Conservation (phyloP, 306 rosid genomes). For the Sesbania bispinosa region DNA sequence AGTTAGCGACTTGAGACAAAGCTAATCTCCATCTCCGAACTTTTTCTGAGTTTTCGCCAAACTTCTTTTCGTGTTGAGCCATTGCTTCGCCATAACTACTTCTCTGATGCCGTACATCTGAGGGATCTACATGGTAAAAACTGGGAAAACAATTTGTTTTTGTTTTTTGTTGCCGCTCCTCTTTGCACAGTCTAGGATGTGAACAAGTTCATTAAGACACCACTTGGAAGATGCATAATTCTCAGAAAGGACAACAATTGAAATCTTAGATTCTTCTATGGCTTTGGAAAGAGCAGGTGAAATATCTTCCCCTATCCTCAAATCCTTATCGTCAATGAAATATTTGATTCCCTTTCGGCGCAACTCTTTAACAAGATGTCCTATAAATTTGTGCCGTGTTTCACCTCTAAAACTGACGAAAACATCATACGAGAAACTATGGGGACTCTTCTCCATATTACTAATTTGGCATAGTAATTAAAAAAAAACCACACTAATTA, state of each 20-base stretch:
- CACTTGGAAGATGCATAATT: slow-evolving; percentile 3
- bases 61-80: background rate
- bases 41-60: background rate
- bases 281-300: background rate
- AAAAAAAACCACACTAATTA: background rate
- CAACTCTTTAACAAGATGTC: background rate
- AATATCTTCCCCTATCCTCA: background rate
- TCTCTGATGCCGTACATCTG: background rate
- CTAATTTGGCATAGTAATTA: too few relatives aligned
- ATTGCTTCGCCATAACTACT: background rate
- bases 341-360: background rate
- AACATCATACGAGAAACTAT: too few relatives aligned
- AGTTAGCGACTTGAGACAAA: background rate
- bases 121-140: slow-evolving; percentile 12
- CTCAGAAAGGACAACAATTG: background rate
- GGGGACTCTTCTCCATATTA: too few relatives aligned
- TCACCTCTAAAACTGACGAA: background rate
- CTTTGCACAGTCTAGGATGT: background rate
- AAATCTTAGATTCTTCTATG: background rate
- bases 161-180: background rate
- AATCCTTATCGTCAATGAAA: background rate
- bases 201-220: slow-evolving; percentile 11
- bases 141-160: background rate
- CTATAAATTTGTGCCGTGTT: background rate
- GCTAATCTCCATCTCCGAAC: background rate